phyloP scores from a whole-genome alignment of 208 protist genomes.

The Naegleria fowleri region DNA sequence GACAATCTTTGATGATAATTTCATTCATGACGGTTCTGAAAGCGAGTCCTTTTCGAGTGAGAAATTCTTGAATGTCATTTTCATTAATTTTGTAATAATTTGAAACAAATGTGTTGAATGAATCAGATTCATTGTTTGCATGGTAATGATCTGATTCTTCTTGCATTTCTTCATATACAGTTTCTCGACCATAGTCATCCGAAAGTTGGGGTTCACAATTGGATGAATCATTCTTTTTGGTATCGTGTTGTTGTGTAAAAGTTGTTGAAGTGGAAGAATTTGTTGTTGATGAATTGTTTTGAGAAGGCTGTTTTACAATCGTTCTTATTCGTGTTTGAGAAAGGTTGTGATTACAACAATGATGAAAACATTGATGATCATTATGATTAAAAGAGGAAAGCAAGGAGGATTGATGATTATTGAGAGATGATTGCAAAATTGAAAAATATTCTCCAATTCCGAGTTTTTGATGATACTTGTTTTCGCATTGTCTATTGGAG shows the following conservation, averaged over 20 bases:
- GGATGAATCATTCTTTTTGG: background rate
- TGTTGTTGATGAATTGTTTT: background rate
- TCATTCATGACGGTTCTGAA: background rate
- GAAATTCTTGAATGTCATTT: constrained; percentile 10
- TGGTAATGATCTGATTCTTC: background rate
- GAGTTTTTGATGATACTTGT: too few relatives aligned
- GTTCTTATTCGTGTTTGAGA: too few relatives aligned
- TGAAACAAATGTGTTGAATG: constrained; percentile 17
- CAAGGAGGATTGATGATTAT: too few relatives aligned
- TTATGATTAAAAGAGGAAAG: background rate
- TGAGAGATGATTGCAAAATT: too few relatives aligned
- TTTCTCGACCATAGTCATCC: background rate
- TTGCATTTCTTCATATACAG: background rate
- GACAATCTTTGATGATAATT: constrained; percentile 43
- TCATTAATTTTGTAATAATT: background rate
- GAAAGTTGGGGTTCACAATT: background rate
- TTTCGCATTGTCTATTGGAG: too few relatives aligned
- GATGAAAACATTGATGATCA: background rate
- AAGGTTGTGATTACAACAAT: background rate
- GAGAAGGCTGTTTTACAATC: background rate
- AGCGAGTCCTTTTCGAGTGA: background rate
- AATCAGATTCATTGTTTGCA: background rate
- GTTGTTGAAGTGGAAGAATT: too few relatives aligned
- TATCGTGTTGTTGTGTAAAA: too few relatives aligned
- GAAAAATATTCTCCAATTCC: too few relatives aligned